Conservation (phyloP, 2,329 filamentous ascomycete species). For the Tolypocladium amazonense region DNA sequence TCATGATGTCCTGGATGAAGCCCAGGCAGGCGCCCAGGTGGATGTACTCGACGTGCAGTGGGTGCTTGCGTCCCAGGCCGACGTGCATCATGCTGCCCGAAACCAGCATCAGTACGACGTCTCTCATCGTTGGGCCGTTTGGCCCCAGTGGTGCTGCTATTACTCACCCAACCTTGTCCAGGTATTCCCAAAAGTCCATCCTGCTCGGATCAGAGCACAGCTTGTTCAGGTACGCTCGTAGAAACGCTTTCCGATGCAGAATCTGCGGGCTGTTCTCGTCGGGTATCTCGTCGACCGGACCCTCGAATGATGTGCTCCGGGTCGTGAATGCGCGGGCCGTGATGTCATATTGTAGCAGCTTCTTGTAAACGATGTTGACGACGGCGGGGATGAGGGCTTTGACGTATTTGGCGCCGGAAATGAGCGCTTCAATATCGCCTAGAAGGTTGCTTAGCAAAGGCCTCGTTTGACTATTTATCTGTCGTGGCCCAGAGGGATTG, state of each 20-base stretch:
- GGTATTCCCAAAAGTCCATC: conserved; percentile 73
- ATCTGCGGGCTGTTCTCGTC: conserved; percentile 66
- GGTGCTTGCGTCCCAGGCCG: conserved; percentile 60
- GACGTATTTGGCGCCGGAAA: conserved; percentile 63
- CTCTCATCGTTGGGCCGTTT: not conserved
- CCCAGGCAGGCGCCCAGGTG: conserved; percentile 64
- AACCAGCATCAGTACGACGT: not conserved
- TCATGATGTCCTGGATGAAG: conserved; percentile 69
- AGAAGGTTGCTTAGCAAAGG: not conserved
- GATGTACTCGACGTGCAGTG: conserved; percentile 70
- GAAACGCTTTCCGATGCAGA: conserved; percentile 65
- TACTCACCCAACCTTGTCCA: conserved; percentile 68
- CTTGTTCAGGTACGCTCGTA: conserved; percentile 64
- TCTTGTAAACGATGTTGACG: conserved; percentile 77
- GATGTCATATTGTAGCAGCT: conserved; percentile 71
- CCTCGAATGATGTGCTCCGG: conserved; percentile 52
- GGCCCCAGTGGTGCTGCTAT: not conserved
- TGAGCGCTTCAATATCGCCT: conserved; percentile 65
- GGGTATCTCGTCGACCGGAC: conserved; percentile 51
- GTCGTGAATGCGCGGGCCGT: conserved; percentile 67
- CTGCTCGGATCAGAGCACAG: conserved; percentile 64
- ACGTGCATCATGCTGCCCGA: conserved; percentile 61
- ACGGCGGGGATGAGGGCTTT: conserved; percentile 73
- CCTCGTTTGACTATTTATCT: not conserved
- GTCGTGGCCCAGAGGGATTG: not conserved